Evolutionary conservation across 495 filamentous ascomycete genomes (phyloP).

Genomic region (Trichoderma parareesei): DNA sequence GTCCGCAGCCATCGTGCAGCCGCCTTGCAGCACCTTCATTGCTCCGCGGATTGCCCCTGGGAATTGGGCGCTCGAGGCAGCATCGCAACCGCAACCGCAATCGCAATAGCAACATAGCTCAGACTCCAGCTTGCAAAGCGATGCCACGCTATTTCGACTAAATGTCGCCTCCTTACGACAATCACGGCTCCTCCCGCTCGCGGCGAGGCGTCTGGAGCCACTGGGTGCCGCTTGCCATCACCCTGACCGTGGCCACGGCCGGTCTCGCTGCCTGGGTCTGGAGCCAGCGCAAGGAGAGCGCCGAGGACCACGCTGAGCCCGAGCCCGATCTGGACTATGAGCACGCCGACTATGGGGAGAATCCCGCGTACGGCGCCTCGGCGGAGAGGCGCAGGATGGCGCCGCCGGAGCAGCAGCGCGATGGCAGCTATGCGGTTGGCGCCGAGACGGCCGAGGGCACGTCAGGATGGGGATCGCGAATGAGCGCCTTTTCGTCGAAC

Average conservation of each 20-base stretch:
- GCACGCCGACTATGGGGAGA: constrained; percentile 41
- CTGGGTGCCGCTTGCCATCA: constrained; percentile 79
- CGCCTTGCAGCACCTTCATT: background rate
- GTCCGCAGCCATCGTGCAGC: no score
- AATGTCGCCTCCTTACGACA: constrained; percentile 71
- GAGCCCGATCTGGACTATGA: constrained; percentile 41
- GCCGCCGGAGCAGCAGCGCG: constrained; percentile 22
- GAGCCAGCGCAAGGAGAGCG: constrained; percentile 71
- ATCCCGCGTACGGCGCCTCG: constrained; percentile 43
- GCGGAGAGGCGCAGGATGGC: constrained; percentile 31
- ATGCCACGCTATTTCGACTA: constrained; percentile 21
- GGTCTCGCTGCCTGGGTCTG: constrained; percentile 86
- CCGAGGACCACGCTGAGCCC: constrained; percentile 39
- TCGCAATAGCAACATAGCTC: no score
- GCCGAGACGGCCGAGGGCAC: constrained; percentile 30
- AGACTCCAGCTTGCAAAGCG: background rate
- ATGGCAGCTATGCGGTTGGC: constrained; percentile 15
- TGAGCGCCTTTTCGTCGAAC: constrained; percentile 82
- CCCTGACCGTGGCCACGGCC: constrained; percentile 74
- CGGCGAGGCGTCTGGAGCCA: constrained; percentile 65
- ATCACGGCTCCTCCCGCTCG: constrained; percentile 49
- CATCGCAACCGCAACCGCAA: background rate
- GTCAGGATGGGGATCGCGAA: constrained; percentile 62
- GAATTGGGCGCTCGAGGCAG: background rate
- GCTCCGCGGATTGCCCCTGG: background rate